Conservation (phyloP, 306 rosid species). For the Rubus idaeus region DNA sequence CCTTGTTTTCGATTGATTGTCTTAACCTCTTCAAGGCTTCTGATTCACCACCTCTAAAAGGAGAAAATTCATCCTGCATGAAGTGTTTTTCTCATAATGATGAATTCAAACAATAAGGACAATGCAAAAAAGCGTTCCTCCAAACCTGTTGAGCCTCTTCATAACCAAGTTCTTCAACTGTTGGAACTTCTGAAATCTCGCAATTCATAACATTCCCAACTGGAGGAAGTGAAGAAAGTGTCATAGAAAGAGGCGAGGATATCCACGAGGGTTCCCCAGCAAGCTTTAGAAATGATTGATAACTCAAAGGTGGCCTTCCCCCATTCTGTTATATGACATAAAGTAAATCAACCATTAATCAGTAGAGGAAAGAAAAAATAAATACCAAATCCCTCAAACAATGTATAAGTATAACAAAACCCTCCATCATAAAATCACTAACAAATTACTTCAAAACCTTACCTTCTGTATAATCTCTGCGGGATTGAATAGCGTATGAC, state of each 20-base stretch:
- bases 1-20: slow-evolving; percentile 67
- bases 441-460: not conserved
- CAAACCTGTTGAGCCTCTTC: slow-evolving; percentile 57
- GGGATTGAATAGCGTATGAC: slow-evolving; percentile 87
- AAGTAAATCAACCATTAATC: slow-evolving; percentile 29
- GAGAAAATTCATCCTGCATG: slow-evolving; percentile 72
- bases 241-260: slow-evolving; percentile 39
- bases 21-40: slow-evolving; percentile 79
- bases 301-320: slow-evolving; percentile 83
- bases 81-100: slow-evolving; percentile 24
- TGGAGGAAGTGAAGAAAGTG: slow-evolving; percentile 64
- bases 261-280: slow-evolving; percentile 64
- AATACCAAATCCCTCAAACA: not conserved
- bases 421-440: slow-evolving; percentile 6
- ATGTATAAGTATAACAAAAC: not conserved
- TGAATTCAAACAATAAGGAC: slow-evolving; percentile 1
- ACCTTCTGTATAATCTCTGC: slow-evolving; percentile 72
- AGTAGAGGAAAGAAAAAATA: not conserved
- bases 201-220: slow-evolving; percentile 53
- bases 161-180: slow-evolving; percentile 76
- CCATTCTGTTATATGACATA: slow-evolving; percentile 60
- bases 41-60: slow-evolving; percentile 93
- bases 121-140: not conserved
- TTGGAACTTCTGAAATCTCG: slow-evolving; percentile 67
- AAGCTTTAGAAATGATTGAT: slow-evolving; percentile 85